Conservation (phyloP, 2,329 filamentous ascomycete genomes). For the Pseudogymnoascus sp. region DNA sequence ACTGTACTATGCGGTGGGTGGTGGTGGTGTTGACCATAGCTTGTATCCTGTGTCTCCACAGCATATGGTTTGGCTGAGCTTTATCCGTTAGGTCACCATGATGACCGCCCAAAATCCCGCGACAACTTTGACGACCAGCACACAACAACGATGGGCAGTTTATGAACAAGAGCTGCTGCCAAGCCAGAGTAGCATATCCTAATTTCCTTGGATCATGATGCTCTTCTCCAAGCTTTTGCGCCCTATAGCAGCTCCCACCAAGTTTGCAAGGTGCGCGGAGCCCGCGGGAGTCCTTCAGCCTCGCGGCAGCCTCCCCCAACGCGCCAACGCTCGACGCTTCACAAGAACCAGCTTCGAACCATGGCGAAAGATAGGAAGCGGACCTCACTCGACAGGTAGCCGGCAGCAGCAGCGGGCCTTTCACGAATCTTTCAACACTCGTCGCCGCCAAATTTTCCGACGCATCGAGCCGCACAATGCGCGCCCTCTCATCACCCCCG, state of each 20-base stretch:
- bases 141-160: not conserved
- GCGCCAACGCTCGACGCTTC: not conserved
- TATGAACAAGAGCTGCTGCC: not conserved
- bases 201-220: not conserved
- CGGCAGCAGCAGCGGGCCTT: not conserved
- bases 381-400: not conserved
- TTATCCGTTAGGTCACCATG: not conserved
- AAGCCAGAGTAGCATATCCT: not conserved
- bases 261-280: not conserved
- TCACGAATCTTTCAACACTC: not conserved
- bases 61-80: not conserved
- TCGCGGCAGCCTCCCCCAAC: not conserved
- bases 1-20: not conserved
- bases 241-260: not conserved
- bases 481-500: constrained; percentile 32
- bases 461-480: constrained; percentile 14
- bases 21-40: not conserved
- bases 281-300: not conserved
- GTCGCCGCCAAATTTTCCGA: not conserved
- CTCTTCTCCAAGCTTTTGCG: not conserved
- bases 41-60: not conserved
- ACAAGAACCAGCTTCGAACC: not conserved
- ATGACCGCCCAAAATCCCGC: not conserved
- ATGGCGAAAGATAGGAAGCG: not conserved
- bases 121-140: not conserved